These are phyloP conservation scores for Prunus fruticosa DNA, from an alignment of 306 rosid species.

Conservation along the genomic window DNA sequence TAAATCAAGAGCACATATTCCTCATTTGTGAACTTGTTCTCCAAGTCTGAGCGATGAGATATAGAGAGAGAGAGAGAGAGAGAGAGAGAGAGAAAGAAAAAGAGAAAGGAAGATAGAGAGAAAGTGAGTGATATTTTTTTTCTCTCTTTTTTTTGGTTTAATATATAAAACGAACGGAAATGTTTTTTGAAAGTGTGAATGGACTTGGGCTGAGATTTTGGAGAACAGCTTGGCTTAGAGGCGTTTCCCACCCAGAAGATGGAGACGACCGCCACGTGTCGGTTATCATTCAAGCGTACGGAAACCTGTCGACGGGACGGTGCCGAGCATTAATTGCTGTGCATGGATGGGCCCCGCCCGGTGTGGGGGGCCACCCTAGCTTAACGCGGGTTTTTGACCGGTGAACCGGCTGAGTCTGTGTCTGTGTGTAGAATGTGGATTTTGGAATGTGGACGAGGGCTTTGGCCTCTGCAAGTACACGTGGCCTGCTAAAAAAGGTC, in stretches of 20 bases:
- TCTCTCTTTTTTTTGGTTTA: not conserved
- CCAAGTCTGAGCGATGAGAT: slow-evolving; percentile 18
- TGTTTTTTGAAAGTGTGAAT: slow-evolving; percentile 39
- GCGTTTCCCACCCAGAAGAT: slow-evolving; percentile 56
- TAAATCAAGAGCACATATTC: slow-evolving; percentile 41
- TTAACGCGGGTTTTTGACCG: slow-evolving; percentile 72
- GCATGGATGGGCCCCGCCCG: slow-evolving; percentile 26
- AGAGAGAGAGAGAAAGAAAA: not conserved
- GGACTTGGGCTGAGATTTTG: slow-evolving; percentile 48
- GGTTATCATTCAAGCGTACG: slow-evolving; percentile 35
- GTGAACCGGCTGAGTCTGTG: slow-evolving; percentile 39
- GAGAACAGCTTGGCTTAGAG: slow-evolving; percentile 65
- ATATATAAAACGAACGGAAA: not conserved
- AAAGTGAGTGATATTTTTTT: not conserved
- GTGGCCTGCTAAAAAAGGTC: slow-evolving; percentile 25
- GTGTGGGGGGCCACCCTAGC: slow-evolving; percentile 33
- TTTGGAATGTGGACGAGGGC: slow-evolving; percentile 35
- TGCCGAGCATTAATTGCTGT: slow-evolving; percentile 30
- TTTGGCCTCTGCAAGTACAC: slow-evolving; percentile 30
- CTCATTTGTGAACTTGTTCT: slow-evolving; percentile 36
- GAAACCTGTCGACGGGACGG: slow-evolving; percentile 34
- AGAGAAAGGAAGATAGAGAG: slow-evolving; percentile 8
- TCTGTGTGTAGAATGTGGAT: not conserved
- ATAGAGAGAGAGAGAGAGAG: not conserved
- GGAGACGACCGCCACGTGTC: slow-evolving; percentile 52